These are phyloP conservation scores for Ophiostoma montium DNA, from an alignment of 2,329 filamentous ascomycete genomes.

Conservation along the genomic window DNA sequence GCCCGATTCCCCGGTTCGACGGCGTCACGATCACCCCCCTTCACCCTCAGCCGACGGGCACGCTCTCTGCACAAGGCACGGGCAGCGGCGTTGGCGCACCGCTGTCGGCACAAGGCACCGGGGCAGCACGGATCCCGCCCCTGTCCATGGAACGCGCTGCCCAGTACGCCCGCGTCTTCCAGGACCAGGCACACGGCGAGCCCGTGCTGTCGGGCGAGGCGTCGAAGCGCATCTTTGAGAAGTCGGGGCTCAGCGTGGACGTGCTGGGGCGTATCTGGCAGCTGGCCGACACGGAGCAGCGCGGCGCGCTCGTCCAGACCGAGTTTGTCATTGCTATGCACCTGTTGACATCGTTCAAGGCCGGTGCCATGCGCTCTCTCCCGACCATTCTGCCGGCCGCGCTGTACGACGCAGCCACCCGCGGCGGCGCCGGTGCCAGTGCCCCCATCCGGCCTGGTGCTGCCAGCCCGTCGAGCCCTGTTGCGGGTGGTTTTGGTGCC, in stretches of 20 bases:
- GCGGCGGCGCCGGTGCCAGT: conserved; percentile 30
- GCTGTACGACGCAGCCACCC: conserved; percentile 78
- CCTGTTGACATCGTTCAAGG: conserved; percentile 81
- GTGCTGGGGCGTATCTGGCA: conserved; percentile 92
- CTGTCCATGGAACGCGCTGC: conserved; percentile 76
- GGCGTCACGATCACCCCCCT: conserved; percentile 34
- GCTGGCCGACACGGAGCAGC: conserved; percentile 83
- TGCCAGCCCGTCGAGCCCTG: conserved; percentile 22
- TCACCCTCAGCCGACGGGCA: conserved; percentile 18
- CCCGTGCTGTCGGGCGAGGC: conserved; percentile 64
- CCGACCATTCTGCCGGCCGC: conserved; percentile 70
- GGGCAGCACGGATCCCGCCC: conserved; percentile 63
- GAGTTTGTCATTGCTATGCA: conserved; percentile 99
- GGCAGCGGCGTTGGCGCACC: conserved; percentile 28
- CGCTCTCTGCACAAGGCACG: conserved; percentile 42
- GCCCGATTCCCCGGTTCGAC: conserved; percentile 85
- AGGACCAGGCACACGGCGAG: conserved; percentile 69
- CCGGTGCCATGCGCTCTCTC: conserved; percentile 62
- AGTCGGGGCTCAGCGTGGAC: conserved; percentile 79
- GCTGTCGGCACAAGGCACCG: conserved; percentile 17
- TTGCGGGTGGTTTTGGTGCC: conserved; percentile 15
- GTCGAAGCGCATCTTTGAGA: conserved; percentile 90
- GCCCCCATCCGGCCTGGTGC: background rate
- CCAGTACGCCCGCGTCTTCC: conserved; percentile 82
- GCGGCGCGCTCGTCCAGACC: conserved; percentile 69